Evolutionary conservation across 768 basidiomycete species (phyloP), one percentile per base, ranked within the genome.

Genomic region (Kwoniella botswanensis): DNA sequence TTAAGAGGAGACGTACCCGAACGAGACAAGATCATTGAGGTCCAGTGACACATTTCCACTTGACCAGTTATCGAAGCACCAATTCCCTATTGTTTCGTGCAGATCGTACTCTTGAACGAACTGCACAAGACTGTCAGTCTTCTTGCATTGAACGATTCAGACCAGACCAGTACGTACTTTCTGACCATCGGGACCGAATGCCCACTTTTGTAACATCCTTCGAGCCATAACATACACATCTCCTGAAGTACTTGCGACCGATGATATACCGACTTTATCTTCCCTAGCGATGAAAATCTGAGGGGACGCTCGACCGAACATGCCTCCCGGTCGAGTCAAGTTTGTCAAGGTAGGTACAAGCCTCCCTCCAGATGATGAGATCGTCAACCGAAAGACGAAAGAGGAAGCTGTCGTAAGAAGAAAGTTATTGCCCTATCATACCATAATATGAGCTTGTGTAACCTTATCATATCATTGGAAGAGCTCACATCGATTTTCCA

Each of bases 231-330:
- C 62, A 35, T 67, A 77, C 10, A 74, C 59, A 3, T 72, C 13
- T 2, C 76, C 73, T 15, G 72, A 72, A 35, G 70, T 61, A 21
- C 71, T 63, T 5, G 80, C 70, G 0, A 80, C 74, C 18, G 76
- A 67, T 7, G 65, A 67, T 46, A 82, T 71, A 1, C 75, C 74
- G 3, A 61, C 61, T 17, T 65, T 58, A 50, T 81, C 76, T 24
- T 78, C 73, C 44, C 62, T 63, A 5, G 63, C 57, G 46, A 74
- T 75, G 52, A 83, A 84, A 2, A 81, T 74, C 7, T 71, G 63
- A 18, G 72, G 55, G 42, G 81, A 80, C 35, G 84, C 76, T 63
- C 81, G 67, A 2, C 77, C 78, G 7, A 83, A 81, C 74, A 84
- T 81, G 1, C 80, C 81, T 29, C 71, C 68, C 12, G 77, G 74